Evolutionary conservation across 768 basidiomycete species (phyloP), one percentile per base, ranked within the genome.

Genomic region (Xerocomellus amylosporus): DNA sequence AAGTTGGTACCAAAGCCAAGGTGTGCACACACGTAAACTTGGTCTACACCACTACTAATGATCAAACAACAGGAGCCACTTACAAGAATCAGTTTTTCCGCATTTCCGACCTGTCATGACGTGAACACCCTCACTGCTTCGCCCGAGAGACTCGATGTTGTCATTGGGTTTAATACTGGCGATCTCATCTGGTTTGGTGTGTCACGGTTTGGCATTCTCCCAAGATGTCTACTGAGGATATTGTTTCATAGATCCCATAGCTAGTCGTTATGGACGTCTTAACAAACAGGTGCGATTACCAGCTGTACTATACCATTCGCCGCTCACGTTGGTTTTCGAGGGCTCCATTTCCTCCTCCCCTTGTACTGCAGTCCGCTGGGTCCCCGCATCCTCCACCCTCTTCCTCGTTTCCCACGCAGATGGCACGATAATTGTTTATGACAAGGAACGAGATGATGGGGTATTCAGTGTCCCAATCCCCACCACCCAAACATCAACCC

Each of bases 101-200:
- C 87, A 14, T 81, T 87, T 62, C 93, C 93, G 5, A 97, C 95
- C 2, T 95, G 93, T 67, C 92, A 96, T 68, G 87, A 93, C 64
- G 85, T 96, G 30, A 96, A 97, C 61, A 69, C 77, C 6, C 70
- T 81, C 2, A 97, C 95, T 2, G 84, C 90, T 8, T 86, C 85
- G 4, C 74, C 87, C 12, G 87, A 93, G 39, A 83, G 85, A 41
- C 72, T 98, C 33, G 95, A 98, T 63, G 77, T 97, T 7, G 81
- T 98, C 54, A 88, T 98, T 63, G 97, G 96, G 6, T 98, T 97
- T 67, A 80, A 77, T 57, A 90, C 94, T 0, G 97, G 97, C n/a
- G 97, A 99, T 73, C 76, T 99, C 36, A 74, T 98, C 46, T 98
- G 97, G 97, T 77, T 98, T 51, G 95, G 95, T 90, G 58, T 59